Evolutionary conservation across 805 yeast species (phyloP), one percentile per base, ranked within the genome.

Genomic region (Naumovozyma dairenensis): DNA sequence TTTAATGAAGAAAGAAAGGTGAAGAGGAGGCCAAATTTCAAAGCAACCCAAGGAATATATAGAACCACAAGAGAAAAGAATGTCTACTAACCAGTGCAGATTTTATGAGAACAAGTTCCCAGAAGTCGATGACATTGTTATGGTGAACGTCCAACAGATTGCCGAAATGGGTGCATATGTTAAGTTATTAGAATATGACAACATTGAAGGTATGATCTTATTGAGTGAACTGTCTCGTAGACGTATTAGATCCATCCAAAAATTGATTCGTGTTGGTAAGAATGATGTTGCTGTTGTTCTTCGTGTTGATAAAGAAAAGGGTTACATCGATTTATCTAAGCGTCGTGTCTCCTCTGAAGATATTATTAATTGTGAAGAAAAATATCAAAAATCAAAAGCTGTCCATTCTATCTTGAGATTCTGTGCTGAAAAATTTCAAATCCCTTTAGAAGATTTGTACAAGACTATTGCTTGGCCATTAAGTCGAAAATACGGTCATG

Each of bases 101-200:
- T 92, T 81, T 66, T 92, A 92, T 62, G 98, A 89, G 65, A 92
- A 87, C 75, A 89, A 87, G 64, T 92, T 78, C 69, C 98, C 98
- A 40, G 98, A 92, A 65, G 94, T 92, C 54, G 98, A 92, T 50
- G 98, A 92, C 61, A 94, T 92, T 49, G 97, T 92, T 45, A 89
- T 92, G 94, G 98, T 92, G 57, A 92, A 92, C 63, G 98, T 92
- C 48, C 94, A 83, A 62, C 93, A 83, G 60, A 92, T 92, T 51
- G 98, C 97, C 48, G 98, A 92, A 63, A 92, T 92, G 98, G 98
- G 98, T 39, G 98, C 98, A 10, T 92, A 92, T 61, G 94, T 92
- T 45, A 89, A 86, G 62, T 71, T 92, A 45, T 72, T 92, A 45
- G 98, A 92, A 65, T 92, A 92, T 58, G 97, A 92, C 65, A 92